phyloP scores from a whole-genome alignment of 345 rosid genomes.

The Barbarea vulgaris region DNA sequence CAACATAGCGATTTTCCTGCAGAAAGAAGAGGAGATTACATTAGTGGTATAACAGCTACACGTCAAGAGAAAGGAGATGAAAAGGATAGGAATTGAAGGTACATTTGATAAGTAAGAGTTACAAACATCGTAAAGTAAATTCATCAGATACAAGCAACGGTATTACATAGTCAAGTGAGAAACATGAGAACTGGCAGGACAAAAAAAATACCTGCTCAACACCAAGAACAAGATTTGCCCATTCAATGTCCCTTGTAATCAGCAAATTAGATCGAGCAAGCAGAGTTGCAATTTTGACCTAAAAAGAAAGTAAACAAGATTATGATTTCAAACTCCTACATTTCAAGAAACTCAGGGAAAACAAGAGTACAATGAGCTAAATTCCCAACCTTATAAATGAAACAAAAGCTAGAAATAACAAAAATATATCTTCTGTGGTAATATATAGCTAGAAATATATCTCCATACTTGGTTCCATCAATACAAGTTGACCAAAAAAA shows the following conservation, averaged over 20 bases:
- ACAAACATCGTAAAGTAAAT: not conserved
- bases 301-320: conserved; percentile 14
- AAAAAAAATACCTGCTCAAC: conserved; percentile 75
- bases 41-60: not conserved
- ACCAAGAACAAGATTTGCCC: conserved; percentile 97
- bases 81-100: not conserved
- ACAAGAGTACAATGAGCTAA: conserved; percentile 11
- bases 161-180: not conserved
- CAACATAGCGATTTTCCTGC: conserved; percentile 90
- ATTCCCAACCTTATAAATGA: not conserved
- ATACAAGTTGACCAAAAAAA: not conserved
- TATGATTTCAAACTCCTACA: conserved; percentile 8
- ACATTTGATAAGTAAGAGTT: not conserved
- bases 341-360: not conserved
- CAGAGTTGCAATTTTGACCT: conserved; percentile 75
- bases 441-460: too few species aligned
- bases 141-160: not conserved
- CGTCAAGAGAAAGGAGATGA: not conserved
- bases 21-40: conserved; percentile 24
- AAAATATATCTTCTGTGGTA: not conserved
- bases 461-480: conserved; percentile 10
- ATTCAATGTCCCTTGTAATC: conserved; percentile 94
- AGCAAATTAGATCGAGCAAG: conserved; percentile 94
- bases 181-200: not conserved
- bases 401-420: not conserved